Conservation (phyloP, 257 asterid species). For the Primulina huaijiensis region DNA sequence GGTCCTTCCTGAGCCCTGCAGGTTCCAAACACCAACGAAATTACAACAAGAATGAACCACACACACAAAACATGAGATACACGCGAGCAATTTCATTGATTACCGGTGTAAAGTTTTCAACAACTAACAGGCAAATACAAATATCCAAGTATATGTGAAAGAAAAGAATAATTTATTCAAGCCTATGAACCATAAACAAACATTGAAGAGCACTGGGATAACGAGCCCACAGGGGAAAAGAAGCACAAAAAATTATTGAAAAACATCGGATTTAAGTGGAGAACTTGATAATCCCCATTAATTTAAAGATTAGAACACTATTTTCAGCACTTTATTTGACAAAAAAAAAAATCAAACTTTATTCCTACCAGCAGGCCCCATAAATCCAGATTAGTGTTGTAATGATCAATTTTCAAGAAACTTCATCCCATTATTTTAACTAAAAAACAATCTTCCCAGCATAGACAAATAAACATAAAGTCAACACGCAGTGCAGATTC, state of each 20-base stretch:
- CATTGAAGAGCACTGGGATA: neutral
- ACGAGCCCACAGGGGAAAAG: neutral
- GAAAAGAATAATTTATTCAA: neutral
- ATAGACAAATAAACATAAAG: neutral
- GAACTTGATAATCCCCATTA: slow-evolving; percentile 20
- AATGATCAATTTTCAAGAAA: neutral
- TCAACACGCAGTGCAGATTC: neutral
- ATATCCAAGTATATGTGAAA: neutral
- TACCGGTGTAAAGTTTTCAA: neutral
- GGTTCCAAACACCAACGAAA: slow-evolving; percentile 18
- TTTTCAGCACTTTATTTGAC: neutral
- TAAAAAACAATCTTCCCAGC: neutral
- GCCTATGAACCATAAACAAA: neutral
- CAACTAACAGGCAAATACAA: neutral
- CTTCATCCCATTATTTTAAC: neutral
- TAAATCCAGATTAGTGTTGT: neutral
- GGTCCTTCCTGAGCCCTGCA: slow-evolving; percentile 48
- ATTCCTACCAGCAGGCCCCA: slow-evolving; percentile 9
- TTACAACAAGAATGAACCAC: slow-evolving; percentile 1
- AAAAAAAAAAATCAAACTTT: slow-evolving; percentile 2
- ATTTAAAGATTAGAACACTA: neutral
- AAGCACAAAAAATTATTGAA: neutral
- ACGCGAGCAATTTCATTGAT: neutral
- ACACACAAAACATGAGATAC: neutral
- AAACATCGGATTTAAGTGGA: neutral